phyloP scores from a whole-genome alignment of 2,329 filamentous ascomycete genomes.

The Pestalotiopsis sp. region DNA sequence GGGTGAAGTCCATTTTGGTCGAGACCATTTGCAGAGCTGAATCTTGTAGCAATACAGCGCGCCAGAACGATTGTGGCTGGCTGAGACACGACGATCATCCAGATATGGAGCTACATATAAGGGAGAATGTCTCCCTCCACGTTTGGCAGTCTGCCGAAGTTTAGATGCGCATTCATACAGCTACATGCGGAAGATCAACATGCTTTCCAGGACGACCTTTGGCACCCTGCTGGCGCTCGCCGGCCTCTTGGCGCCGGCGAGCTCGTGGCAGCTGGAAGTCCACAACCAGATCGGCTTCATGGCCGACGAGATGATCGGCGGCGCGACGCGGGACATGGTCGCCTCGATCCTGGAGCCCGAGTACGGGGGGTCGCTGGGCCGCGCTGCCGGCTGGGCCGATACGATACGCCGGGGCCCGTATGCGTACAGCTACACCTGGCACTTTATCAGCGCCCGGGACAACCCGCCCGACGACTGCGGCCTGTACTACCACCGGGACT shows the following conservation, averaged over 20 bases:
- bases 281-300: constrained; percentile 7
- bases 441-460: constrained; percentile 2
- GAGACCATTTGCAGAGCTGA: background rate
- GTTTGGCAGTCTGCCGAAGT: background rate
- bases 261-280: background rate
- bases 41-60: background rate
- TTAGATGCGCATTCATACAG: background rate
- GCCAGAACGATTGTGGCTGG: constrained; percentile 1
- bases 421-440: background rate
- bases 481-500: constrained; percentile 2
- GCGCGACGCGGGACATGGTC: background rate
- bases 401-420: background rate
- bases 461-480: constrained; percentile 4
- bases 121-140: background rate
- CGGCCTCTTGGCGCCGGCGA: background rate
- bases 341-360: background rate
- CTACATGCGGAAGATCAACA: background rate
- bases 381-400: background rate
- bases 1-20: background rate
- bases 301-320: constrained; percentile 2
- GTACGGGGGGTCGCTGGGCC: background rate
- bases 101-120: background rate
- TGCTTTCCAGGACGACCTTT: background rate
- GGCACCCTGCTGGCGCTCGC: background rate
- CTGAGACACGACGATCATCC: background rate